A percentile compares a stretch with the other conserved stretches of the same genome.
phyloP scores from a whole-genome alignment of 2,329 filamentous ascomycete genomes.

The Sporothrix brasiliensis region DNA sequence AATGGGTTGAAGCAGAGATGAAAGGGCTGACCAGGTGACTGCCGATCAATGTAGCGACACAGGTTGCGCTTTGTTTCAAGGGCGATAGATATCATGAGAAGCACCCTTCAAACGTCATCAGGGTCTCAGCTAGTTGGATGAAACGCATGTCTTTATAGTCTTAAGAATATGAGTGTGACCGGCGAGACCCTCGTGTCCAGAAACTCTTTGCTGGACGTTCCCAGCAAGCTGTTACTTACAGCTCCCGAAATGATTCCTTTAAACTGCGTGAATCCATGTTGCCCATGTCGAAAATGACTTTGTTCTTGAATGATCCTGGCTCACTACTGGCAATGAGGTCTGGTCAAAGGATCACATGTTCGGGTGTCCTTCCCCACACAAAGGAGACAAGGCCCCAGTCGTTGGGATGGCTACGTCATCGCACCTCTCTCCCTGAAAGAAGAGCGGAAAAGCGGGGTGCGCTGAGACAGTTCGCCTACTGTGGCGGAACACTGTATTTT shows the following conservation, averaged over 20 bases:
- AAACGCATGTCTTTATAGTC: neutral
- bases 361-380: neutral
- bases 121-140: too few species aligned
- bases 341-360: slow-evolving; percentile 10
- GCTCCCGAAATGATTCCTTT: neutral
- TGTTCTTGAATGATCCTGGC: neutral
- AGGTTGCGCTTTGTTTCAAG: neutral
- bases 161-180: neutral
- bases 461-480: neutral
- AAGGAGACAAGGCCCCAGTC: slow-evolving; percentile 4
- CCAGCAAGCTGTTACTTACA: slow-evolving; percentile 11
- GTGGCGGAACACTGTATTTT: slow-evolving; percentile 21
- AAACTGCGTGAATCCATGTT: neutral
- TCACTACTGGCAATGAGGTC: too few species aligned
- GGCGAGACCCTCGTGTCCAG: neutral
- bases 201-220: neutral
- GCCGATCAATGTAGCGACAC: neutral
- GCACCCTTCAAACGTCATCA: neutral
- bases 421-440: neutral
- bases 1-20: too few species aligned
- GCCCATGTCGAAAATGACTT: neutral
- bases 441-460: neutral
- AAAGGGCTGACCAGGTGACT: too few species aligned
- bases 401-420: slow-evolving; percentile 16
- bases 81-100: neutral